A percentile compares a stretch with the other conserved stretches of the same genome.
These are phyloP conservation scores for Parietaria judaica DNA, from an alignment of 306 rosid genomes.

Conservation along the genomic window DNA sequence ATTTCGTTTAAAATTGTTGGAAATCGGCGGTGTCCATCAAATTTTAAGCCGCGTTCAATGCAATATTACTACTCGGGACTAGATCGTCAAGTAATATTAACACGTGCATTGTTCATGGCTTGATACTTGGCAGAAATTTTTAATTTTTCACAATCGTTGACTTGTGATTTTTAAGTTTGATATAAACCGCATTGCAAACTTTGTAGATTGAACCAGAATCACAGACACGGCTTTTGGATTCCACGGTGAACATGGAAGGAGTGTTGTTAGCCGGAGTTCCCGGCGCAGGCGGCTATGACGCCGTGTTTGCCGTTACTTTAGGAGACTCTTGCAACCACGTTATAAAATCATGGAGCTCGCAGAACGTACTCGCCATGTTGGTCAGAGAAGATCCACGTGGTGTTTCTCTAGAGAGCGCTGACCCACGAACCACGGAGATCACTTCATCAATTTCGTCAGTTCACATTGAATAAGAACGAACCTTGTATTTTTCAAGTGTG, in stretches of 20 bases:
- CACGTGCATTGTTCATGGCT: too few species aligned
- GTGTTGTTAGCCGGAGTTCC: conserved; percentile 95
- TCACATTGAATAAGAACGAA: conserved; percentile 34
- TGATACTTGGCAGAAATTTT: too few species aligned
- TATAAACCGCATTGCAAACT: conserved; percentile 7
- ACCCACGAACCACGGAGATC: conserved; percentile 65
- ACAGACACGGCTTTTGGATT: conserved; percentile 74
- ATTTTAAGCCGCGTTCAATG: too few species aligned
- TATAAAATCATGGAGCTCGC: conserved; percentile 46
- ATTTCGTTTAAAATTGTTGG: too few species aligned
- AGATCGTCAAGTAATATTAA: too few species aligned
- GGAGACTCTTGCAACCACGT: conserved; percentile 58
- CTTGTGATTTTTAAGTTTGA: not conserved
- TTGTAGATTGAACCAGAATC: conserved; percentile 88
- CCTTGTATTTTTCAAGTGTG: conserved; percentile 2
- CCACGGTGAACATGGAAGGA: conserved; percentile 88
- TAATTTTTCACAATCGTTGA: too few species aligned
- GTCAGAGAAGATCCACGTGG: conserved; percentile 95
- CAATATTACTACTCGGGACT: too few species aligned
- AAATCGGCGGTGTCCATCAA: too few species aligned
- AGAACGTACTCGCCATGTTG: conserved; percentile 69
- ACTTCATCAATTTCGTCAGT: conserved; percentile 67
- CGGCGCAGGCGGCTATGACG: conserved; percentile 98
- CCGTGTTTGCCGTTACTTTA: conserved; percentile 72
- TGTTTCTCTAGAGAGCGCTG: conserved; percentile 65